Evolutionary conservation across 129 eudicot species (phyloP), one percentile per base, ranked within the genome.

Genomic region (Chrysanthemum seticuspe): DNA sequence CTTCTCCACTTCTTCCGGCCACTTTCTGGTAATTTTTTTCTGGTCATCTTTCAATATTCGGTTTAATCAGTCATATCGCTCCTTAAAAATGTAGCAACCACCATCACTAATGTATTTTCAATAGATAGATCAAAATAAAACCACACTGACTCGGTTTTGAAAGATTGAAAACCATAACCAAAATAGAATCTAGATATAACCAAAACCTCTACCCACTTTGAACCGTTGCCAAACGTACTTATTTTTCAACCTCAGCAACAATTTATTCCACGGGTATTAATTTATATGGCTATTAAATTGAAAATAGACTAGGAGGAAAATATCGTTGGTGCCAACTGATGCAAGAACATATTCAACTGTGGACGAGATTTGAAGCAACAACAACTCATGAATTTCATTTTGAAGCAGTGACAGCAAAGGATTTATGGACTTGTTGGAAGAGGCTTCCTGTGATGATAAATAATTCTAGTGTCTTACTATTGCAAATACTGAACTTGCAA

Each of bases 301-400:
- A 21, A 21, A 21, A 21, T 21, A 21, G 21, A 21, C 21, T 21
- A 21, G 21, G 21, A 21, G 21, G 21, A 21, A 21, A 21, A 21
- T 21, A 21, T 21, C 21, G 0, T 21, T 21, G 21, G 21, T 21
- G 21, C 0, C 21, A 21, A 21, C 21, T 21, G 21, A 21, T 21
- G 21, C 21, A 21, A 1, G 21, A 21, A 21, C 21, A 21, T 21
- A 21, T 21, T 21, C 21, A 94, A 81, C 82, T 94, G 29, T 94
- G 99, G 99, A 85, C 77, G 62, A 81, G 78, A 80, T 90, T 94
- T 70, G 99, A 94, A 83, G 99, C 97, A 34, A 93, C 93, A 61
- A 71, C 91, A 2, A 74, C 59, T 60, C 36, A 68, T 44, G 89
- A 62, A 54, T 21, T 63, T 81, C 74, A 34, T 21, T 75, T 77